Evolutionary conservation across 2,329 filamentous ascomycete species (phyloP).

Genomic region (Penicillium sp.): DNA sequence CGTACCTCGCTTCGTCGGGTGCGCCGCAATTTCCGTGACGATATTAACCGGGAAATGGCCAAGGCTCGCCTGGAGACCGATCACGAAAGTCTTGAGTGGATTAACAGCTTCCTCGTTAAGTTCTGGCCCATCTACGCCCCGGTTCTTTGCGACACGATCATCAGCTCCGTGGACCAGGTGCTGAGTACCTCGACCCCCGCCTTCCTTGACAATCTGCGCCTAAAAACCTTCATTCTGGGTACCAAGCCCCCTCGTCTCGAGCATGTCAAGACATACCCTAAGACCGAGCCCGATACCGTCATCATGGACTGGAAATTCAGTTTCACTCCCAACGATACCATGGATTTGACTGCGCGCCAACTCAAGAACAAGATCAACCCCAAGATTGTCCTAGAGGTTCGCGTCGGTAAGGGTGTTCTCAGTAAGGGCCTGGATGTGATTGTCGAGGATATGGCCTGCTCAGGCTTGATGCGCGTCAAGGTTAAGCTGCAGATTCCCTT

Average conservation of each 20-base stretch:
- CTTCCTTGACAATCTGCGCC: conserved; percentile 88
- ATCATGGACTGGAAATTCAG: conserved; percentile 99
- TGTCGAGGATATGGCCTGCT: conserved; percentile 96
- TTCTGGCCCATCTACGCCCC: conserved; percentile 99
- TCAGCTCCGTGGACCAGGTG: conserved; percentile 93
- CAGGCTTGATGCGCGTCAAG: conserved; percentile 93
- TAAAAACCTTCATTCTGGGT: conserved; percentile 91
- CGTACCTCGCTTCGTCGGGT: conserved; percentile 91
- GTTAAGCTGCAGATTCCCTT: conserved; percentile 96
- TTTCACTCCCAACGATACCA: conserved; percentile 92
- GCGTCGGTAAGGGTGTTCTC: conserved; percentile 92
- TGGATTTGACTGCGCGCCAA: conserved; percentile 87
- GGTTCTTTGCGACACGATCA: conserved; percentile 85
- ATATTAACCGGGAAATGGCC: conserved; percentile 84
- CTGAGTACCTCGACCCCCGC: conserved; percentile 87
- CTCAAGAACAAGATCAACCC: conserved; percentile 95
- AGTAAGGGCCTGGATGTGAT: conserved; percentile 97
- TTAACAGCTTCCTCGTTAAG: conserved; percentile 97
- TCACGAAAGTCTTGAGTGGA: conserved; percentile 93
- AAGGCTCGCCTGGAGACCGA: conserved; percentile 88
- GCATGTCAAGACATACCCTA: conserved; percentile 97
- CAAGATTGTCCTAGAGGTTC: conserved; percentile 91
- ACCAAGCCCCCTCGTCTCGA: conserved; percentile 95
- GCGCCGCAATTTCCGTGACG: conserved; percentile 92
- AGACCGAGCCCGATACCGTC: conserved; percentile 90